phyloP scores from a whole-genome alignment of 2,329 filamentous ascomycete genomes.

The Ophiosphaerella herpotricha region DNA sequence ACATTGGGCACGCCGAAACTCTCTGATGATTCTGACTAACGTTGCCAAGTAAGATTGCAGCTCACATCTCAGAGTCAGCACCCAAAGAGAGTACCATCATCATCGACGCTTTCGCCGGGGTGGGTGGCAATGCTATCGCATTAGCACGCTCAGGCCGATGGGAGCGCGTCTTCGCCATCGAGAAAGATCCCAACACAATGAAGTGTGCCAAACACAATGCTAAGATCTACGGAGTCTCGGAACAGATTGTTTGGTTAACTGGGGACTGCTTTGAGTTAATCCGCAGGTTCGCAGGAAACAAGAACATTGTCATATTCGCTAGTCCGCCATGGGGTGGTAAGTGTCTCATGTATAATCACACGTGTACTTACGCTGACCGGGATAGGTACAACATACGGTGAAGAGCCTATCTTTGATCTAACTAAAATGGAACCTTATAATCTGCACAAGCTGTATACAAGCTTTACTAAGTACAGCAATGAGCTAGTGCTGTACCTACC shows the following conservation, averaged over 20 bases:
- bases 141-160: constrained; percentile 82
- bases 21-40: constrained; percentile 8
- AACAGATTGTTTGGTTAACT: constrained; percentile 82
- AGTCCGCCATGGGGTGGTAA: constrained; percentile 76
- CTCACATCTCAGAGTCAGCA: constrained; percentile 66
- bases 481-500: constrained; percentile 80
- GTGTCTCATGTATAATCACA: constrained; percentile 16
- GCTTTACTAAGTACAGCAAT: constrained; percentile 46
- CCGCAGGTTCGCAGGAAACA: constrained; percentile 54
- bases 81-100: constrained; percentile 65
- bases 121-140: constrained; percentile 93
- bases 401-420: constrained; percentile 77
- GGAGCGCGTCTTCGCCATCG: constrained; percentile 84
- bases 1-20: constrained; percentile 14
- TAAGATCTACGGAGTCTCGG: constrained; percentile 76
- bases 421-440: constrained; percentile 87
- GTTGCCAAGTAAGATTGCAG: constrained; percentile 67
- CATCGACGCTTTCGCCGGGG: constrained; percentile 88
- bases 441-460: constrained; percentile 50
- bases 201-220: constrained; percentile 94
- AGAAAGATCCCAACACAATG: constrained; percentile 78
- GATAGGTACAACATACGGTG: constrained; percentile 65
- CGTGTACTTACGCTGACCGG: constrained; percentile 7
- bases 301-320: constrained; percentile 67
- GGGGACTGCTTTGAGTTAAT: constrained; percentile 85